A percentile compares a stretch with the other conserved stretches of the same genome.
Conservation (phyloP, 352 stramenopile genomes). For the Achlya hypogyna region DNA sequence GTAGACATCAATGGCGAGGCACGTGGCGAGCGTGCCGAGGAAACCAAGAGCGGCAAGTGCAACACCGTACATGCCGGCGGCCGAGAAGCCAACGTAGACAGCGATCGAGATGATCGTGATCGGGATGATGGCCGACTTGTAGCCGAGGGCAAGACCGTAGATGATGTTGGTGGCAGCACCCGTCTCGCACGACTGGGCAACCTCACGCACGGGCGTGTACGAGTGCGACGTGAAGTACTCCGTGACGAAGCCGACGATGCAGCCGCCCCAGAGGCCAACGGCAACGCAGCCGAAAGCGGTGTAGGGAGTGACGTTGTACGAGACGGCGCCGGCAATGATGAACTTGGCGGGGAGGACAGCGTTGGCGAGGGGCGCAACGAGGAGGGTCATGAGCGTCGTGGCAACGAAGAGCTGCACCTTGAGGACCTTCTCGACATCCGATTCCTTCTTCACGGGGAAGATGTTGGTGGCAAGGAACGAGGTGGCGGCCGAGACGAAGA, state of each 20-base stretch:
- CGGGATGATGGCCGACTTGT: slow-evolving; percentile 99
- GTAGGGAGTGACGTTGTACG: slow-evolving; percentile 69
- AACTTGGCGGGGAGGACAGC: slow-evolving; percentile 90
- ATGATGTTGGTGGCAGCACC: slow-evolving; percentile 99
- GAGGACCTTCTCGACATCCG: slow-evolving; percentile 94
- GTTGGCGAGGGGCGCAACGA: slow-evolving; percentile 85
- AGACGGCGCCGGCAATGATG: slow-evolving; percentile 48
- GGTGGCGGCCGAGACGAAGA: slow-evolving; percentile 94
- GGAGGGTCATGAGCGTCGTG: slow-evolving; percentile 92
- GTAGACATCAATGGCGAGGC: slow-evolving; percentile 99
- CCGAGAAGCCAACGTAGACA: slow-evolving; percentile 96
- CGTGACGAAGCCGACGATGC: slow-evolving; percentile 97
- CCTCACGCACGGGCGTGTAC: slow-evolving; percentile 93
- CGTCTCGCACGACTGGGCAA: slow-evolving; percentile 96
- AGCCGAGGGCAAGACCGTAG: slow-evolving; percentile 98
- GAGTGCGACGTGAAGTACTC: slow-evolving; percentile 99
- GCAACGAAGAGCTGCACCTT: slow-evolving; percentile 98
- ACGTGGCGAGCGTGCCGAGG: slow-evolving; percentile 96
- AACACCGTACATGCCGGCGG: slow-evolving; percentile 97
- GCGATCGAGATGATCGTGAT: slow-evolving; percentile 97
- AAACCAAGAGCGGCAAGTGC: slow-evolving; percentile 96
- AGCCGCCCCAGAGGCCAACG: slow-evolving; percentile 94
- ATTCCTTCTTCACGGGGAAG: slow-evolving; percentile 90
- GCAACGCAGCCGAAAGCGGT: slow-evolving; percentile 89
- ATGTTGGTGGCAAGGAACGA: slow-evolving; percentile 98